phyloP scores from a whole-genome alignment of 148 eudicot species.

The Rhododendron molle region DNA sequence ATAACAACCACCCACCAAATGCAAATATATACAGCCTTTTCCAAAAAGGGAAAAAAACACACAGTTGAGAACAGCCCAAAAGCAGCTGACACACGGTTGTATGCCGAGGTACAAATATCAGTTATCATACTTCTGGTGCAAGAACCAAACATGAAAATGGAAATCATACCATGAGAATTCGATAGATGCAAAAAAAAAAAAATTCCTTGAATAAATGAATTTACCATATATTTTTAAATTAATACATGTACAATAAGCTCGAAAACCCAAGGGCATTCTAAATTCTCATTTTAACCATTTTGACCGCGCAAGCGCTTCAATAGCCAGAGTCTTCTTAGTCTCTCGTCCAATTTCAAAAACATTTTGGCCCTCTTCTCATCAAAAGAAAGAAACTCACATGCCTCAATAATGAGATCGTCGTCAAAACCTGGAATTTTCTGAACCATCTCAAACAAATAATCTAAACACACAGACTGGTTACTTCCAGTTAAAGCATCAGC shows the following conservation, averaged over 20 bases:
- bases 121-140: neutral
- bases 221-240: neutral
- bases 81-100: neutral
- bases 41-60: no score
- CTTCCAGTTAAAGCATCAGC: conserved; percentile 13
- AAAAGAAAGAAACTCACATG: conserved; percentile 13
- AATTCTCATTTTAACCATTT: neutral
- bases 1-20: no score
- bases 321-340: conserved; percentile 9
- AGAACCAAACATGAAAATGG: neutral
- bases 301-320: conserved; percentile 11
- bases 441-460: conserved; percentile 11
- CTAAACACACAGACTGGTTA: conserved; percentile 8
- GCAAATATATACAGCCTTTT: neutral
- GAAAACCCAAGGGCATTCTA: neutral
- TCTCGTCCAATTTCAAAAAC: conserved; percentile 13
- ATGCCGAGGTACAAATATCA: neutral
- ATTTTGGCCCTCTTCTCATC: conserved; percentile 13
- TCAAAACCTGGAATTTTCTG: conserved; percentile 10
- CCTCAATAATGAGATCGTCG: conserved; percentile 10
- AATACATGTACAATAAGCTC: neutral
- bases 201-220: neutral
- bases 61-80: neutral
- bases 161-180: neutral
- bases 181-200: neutral